phyloP scores from a whole-genome alignment of 2,329 filamentous ascomycete genomes.

The Lasiodiplodia hormozganensis region DNA sequence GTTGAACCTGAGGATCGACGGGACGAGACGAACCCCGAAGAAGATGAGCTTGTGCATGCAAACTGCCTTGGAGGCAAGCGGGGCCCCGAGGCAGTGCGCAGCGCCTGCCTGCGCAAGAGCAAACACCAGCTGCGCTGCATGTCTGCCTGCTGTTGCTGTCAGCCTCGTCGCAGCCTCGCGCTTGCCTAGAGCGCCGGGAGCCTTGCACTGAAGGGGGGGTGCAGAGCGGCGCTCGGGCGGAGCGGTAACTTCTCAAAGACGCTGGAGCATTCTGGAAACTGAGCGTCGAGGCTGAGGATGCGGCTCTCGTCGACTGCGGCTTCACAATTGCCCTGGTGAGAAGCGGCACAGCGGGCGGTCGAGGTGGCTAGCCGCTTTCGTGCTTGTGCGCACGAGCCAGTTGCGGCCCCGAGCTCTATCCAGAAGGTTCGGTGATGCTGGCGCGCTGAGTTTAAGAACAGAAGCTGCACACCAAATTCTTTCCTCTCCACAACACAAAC shows the following conservation, averaged over 20 bases:
- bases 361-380: conserved; percentile 17
- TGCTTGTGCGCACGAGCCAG: conserved; percentile 11
- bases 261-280: conserved; percentile 28
- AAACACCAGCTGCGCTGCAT: neutral
- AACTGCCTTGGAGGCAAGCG: neutral
- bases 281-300: neutral
- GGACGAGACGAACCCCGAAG: neutral
- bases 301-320: conserved; percentile 1
- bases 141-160: neutral
- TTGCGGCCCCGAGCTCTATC: conserved; percentile 28
- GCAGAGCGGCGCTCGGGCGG: neutral
- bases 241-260: neutral
- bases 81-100: neutral
- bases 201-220: neutral
- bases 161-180: conserved; percentile 21
- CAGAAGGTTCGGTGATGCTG: conserved; percentile 30
- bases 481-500: conserved; percentile 23
- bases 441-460: conserved; percentile 28
- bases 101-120: neutral
- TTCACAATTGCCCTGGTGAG: conserved; percentile 9
- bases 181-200: neutral
- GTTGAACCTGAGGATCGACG: neutral
- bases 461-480: conserved; percentile 24
- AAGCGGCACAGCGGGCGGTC: conserved; percentile 24
- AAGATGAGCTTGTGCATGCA: no score